Evolutionary conservation across 192 early-diverging fungal species (phyloP).

Genomic region (Phycomyces nitens): DNA sequence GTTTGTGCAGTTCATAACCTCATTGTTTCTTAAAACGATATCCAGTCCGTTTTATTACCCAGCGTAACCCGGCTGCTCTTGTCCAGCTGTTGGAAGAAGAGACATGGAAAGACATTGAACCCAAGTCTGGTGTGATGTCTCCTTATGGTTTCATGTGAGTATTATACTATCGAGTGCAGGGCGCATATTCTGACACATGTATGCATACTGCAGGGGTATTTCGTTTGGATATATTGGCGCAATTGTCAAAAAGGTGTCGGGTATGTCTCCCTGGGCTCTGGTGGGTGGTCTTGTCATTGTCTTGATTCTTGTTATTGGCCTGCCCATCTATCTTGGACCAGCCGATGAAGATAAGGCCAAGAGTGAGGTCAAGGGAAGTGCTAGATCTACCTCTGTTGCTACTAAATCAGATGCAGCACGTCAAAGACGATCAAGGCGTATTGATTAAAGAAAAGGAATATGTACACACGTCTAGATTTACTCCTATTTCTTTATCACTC

Average conservation of each 20-base stretch:
- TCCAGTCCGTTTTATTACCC: constrained; percentile 6
- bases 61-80: constrained; percentile 5
- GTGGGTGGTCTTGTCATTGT: constrained; percentile 8
- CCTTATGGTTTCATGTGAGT: constrained; percentile 25
- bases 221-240: constrained; percentile 8
- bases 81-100: not conserved
- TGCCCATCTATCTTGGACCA: not conserved
- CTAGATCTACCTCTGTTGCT: not conserved
- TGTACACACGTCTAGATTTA: no score
- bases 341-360: not conserved
- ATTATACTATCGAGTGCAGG: not conserved
- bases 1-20: no score
- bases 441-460: constrained; percentile 11
- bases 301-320: constrained; percentile 6
- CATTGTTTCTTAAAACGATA: no score
- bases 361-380: not conserved
- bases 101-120: constrained; percentile 9
- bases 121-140: constrained; percentile 16
- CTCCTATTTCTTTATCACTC: no score
- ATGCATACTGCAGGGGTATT: constrained; percentile 5
- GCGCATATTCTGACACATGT: not conserved
- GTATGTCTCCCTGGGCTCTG: constrained; percentile 11
- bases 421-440: constrained; percentile 14
- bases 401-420: not conserved
- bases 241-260: constrained; percentile 12